Conservation (phyloP, 257 asterid genomes). For the Solanum medicagineum region DNA sequence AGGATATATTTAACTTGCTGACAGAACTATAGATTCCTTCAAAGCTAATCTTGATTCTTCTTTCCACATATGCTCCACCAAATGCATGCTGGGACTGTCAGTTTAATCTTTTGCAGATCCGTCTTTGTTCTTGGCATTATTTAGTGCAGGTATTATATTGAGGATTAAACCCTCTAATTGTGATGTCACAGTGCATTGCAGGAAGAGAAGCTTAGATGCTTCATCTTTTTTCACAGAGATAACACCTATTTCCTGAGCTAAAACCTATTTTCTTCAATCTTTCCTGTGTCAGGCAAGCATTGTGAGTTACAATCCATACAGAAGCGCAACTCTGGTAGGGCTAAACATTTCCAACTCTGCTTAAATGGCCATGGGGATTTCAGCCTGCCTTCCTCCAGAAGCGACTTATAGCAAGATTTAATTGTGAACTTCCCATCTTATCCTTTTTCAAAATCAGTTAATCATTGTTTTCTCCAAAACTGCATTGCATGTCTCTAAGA, state of each 20-base stretch:
- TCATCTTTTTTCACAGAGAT: neutral
- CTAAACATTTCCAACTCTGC: neutral
- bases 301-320: neutral
- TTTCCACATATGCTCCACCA: neutral
- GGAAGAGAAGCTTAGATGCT: neutral
- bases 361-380: neutral
- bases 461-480: neutral
- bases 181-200: neutral
- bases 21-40: neutral
- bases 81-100: neutral
- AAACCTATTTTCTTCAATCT: neutral
- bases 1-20: neutral
- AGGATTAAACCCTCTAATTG: neutral
- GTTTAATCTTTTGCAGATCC: neutral
- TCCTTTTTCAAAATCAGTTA: neutral
- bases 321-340: neutral
- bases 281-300: neutral
- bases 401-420: neutral
- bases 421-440: neutral
- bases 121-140: neutral
- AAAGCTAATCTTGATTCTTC: neutral
- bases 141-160: neutral
- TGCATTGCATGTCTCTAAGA: neutral
- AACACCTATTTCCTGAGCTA: neutral
- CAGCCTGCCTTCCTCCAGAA: neutral